These are phyloP conservation scores for Botrytis cinerea DNA, from an alignment of 2,329 filamentous ascomycete genomes.

Conservation along the genomic window DNA sequence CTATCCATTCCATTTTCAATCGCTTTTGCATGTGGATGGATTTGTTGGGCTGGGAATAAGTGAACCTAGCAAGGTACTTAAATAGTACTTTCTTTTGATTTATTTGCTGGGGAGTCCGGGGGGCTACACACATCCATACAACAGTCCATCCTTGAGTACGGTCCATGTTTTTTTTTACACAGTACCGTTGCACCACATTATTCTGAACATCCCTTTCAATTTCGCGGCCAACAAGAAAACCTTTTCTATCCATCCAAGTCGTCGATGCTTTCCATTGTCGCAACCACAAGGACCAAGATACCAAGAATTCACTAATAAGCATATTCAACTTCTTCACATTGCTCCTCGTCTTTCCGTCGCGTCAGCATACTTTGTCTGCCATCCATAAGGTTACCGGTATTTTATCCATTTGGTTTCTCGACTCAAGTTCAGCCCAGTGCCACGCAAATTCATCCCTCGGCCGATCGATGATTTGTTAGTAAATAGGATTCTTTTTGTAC, in stretches of 20 bases:
- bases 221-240: conserved; percentile 14
- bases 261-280: conserved; percentile 17
- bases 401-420: background rate
- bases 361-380: conserved; percentile 19
- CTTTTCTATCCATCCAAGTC: conserved; percentile 19
- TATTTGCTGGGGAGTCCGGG: conserved; percentile 15
- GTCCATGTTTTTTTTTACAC: background rate
- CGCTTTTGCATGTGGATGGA: conserved; percentile 27
- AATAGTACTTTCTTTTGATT: conserved; percentile 7
- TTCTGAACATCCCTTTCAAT: conserved; percentile 14
- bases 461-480: conserved; percentile 29
- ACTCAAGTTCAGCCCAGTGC: conserved; percentile 5
- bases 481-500: conserved; percentile 17
- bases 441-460: background rate
- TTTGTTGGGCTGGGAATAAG: conserved; percentile 44
- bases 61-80: conserved; percentile 43
- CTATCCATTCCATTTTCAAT: conserved; percentile 29
- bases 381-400: background rate
- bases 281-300: conserved; percentile 8
- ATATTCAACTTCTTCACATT: background rate
- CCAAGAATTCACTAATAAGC: conserved; percentile 2
- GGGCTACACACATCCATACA: conserved; percentile 7
- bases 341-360: conserved; percentile 13
- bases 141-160: conserved; percentile 10
- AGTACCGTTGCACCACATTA: conserved; percentile 19